phyloP scores from a whole-genome alignment of 441 rosid genomes.

The Theobroma grandiflorum region DNA sequence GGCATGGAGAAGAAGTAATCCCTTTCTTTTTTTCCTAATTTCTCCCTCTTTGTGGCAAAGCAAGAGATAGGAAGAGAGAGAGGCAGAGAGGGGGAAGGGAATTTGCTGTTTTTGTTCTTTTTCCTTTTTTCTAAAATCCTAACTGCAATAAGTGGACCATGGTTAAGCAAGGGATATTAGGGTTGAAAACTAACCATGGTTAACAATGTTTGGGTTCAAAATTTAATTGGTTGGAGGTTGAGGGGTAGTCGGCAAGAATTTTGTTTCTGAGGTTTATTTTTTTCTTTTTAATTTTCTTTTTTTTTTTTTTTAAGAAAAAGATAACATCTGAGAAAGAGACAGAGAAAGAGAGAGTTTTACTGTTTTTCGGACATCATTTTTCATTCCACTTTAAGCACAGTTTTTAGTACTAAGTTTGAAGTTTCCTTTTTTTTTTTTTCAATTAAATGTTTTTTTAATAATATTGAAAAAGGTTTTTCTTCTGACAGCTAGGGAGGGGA shows the following conservation, averaged over 20 bases:
- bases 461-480: constrained; percentile 17
- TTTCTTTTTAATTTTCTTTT: constrained; percentile 29
- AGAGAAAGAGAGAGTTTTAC: not conserved
- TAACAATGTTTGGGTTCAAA: not conserved
- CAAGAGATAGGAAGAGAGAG: constrained; percentile 6
- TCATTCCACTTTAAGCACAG: not conserved
- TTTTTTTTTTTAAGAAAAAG: not conserved
- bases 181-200: constrained; percentile 47
- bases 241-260: constrained; percentile 46
- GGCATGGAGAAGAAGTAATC: constrained; percentile 1
- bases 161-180: constrained; percentile 26
- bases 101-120: not conserved
- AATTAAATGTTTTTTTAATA: not conserved
- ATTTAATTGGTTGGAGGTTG: constrained; percentile 42
- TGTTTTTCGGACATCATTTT: not conserved
- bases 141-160: constrained; percentile 34
- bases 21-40: constrained; percentile 2
- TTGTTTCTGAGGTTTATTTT: constrained; percentile 43
- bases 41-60: constrained; percentile 24
- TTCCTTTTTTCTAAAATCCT: constrained; percentile 19
- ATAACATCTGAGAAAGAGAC: too few species aligned
- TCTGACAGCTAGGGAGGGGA: constrained; percentile 11
- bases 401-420: not conserved
- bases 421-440: not conserved
- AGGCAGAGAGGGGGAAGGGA: constrained; percentile 20